Evolutionary conservation across 108 stramenopile species (phyloP), one percentile per base, ranked within the genome.

Genomic region (Skeletonema menzelii): DNA sequence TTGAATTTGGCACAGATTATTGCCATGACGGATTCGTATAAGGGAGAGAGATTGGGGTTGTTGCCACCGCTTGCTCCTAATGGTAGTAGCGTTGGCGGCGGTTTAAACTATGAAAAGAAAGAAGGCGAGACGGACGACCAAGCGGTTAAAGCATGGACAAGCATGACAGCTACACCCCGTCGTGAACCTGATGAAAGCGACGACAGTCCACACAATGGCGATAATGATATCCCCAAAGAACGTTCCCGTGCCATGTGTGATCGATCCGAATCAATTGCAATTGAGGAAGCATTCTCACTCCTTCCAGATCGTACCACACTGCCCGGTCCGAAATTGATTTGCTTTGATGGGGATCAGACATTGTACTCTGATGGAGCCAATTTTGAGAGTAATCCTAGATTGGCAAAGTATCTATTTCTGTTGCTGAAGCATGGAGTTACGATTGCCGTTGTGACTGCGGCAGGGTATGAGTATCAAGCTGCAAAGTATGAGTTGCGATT

Each of bases 341-440:
- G 90, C 59, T 97, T 97, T 75, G 96, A 97, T 79, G 96, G 96
- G 42, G 96, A 97, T 73, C 94, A 95, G 61, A 97, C 96, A 3
- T 83, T 97, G 12, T 97, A 97, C 65, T 70, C 74, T 0, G 96
- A 97, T 70, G 96, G 96, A 8, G 84, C 89, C 13, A 97, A 95
- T 80, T 97, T 97, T 86, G 93, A 95, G 17, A 79, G 73, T 44
- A 91, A 91, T 83, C 92, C 90, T 4, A 82, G 76, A 57, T 73
- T 96, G 66, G 96, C 96, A 30, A 80, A 84, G 60, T 92, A 91
- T 63, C 68, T 94, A 14, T 81, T 84, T 65, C 59, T 85, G 19
- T 65, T 97, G 26, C 72, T 97, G n/a, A 74, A 74, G 15, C 85
- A 89, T 72, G 91, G 93, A 15, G 91, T 93, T n/a, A 86, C 85